A percentile compares a stretch with the other conserved stretches of the same genome.
Evolutionary conservation across 2,329 filamentous ascomycete genomes (phyloP).

Genomic region (Achaetomium macrosporum): DNA sequence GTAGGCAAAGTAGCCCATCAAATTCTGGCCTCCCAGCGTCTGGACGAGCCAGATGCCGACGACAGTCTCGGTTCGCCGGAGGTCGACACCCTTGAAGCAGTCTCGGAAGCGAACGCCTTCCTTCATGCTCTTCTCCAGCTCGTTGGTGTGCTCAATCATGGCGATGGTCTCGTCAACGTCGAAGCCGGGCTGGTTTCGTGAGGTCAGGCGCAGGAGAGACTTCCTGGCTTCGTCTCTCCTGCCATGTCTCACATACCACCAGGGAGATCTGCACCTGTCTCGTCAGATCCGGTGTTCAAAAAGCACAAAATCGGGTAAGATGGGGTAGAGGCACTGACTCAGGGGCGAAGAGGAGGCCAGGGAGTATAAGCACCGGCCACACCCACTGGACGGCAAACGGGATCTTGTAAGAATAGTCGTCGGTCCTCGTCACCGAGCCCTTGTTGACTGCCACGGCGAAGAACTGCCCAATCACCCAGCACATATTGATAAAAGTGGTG

Average conservation of each 20-base stretch:
- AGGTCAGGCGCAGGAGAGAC: constrained; percentile 30
- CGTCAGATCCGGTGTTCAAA: not conserved
- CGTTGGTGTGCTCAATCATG: constrained; percentile 40
- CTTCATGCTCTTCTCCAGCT: constrained; percentile 30
- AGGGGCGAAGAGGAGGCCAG: constrained; percentile 38
- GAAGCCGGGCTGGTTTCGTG: constrained; percentile 21
- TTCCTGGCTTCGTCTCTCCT: constrained; percentile 30
- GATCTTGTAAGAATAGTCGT: constrained; percentile 41
- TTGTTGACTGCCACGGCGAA: constrained; percentile 38
- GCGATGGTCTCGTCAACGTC: constrained; percentile 34
- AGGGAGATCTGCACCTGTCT: constrained; percentile 31
- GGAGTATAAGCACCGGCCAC: constrained; percentile 39
- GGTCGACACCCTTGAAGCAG: constrained; percentile 38
- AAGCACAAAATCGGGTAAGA: not conserved
- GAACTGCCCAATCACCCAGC: constrained; percentile 52
- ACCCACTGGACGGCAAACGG: constrained; percentile 45
- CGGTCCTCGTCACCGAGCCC: constrained; percentile 29
- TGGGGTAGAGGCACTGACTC: constrained; percentile 31
- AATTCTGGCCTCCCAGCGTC: constrained; percentile 16
- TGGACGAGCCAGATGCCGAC: constrained; percentile 28
- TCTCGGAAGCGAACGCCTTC: constrained; percentile 34
- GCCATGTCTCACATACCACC: constrained; percentile 40
- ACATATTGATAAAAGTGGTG: constrained; percentile 52
- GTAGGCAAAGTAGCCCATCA: constrained; percentile 23
- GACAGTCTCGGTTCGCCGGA: constrained; percentile 35